Evolutionary conservation across 2,329 filamentous ascomycete species (phyloP).

Genomic region (Cladosporium sp.): DNA sequence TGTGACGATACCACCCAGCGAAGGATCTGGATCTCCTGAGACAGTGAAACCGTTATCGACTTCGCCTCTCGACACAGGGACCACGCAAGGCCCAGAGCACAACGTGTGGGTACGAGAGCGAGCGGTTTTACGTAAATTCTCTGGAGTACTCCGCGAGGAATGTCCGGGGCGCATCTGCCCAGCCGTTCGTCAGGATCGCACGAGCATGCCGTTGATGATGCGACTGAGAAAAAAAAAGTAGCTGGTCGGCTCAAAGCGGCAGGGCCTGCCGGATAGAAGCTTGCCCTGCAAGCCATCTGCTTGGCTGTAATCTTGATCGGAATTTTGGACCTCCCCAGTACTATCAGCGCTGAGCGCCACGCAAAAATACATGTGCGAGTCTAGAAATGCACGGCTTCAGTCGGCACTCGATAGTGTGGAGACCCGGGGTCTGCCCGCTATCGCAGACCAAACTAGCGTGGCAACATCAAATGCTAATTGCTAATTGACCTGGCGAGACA

Average conservation of each 20-base stretch:
- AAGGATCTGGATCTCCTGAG: conserved; percentile 1
- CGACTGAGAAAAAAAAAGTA: background rate
- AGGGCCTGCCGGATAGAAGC: conserved; percentile 3
- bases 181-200: background rate
- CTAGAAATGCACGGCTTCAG: conserved; percentile 5
- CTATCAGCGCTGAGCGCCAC: conserved; percentile 7
- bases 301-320: conserved; percentile 1
- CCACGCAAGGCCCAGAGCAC: conserved; percentile 10
- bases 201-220: background rate
- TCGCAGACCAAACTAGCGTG: conserved; percentile 6
- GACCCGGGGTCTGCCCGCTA: conserved; percentile 1
- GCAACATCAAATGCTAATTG: background rate
- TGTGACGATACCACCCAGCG: background rate
- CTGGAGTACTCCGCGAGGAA: conserved; percentile 3
- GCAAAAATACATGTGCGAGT: background rate
- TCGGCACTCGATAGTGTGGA: conserved; percentile 1
- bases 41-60: conserved; percentile 3
- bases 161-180: background rate
- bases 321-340: background rate
- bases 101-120: background rate
- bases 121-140: conserved; percentile 6
- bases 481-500: conserved; percentile 5
- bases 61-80: conserved; percentile 1
- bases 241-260: background rate
- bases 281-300: background rate